Evolutionary conservation across 768 basidiomycete genomes (phyloP), one percentile per base, ranked within the genome.

Genomic region (Kwoniella sp.): DNA sequence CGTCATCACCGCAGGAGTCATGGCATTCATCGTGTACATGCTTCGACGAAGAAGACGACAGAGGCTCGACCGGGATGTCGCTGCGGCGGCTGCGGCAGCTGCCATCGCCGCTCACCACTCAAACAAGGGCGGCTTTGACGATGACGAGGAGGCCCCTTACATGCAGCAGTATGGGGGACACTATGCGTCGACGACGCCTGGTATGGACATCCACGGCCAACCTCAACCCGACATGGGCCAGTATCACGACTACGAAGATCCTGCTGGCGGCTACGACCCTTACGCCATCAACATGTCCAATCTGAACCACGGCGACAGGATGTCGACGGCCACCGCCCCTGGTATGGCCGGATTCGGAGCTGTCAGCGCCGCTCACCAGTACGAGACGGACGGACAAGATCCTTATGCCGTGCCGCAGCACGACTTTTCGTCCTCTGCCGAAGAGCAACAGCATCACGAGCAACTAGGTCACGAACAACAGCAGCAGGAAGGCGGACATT

Each of bases 1-100:
- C 19, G 84, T 88, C 3, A 75, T 79, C 5, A 78, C 80, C 1
- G 78, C 77, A 0, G 56, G 83, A 20, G 59, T 78, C 7, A 70
- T 79, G 8, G 79, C 78, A 8, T 57, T 79, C n/a, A 60, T 79
- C 17, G 78, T 79, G 65, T 70, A 76, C 56, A 70, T 76, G 60
- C 49, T 74, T 15, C 46, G 72, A 20, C 51, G 74, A 9, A 59
- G 71, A 40, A 59, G 73, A 25, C 56, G 71, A 22, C 70, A 75
- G 26, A 55, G 65, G 33, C 53, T 77, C 19, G 76, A 76, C 59
- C 40, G 72, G 23, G 72, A 73, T 42, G 72, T 73, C 3, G 70
- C 70, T 25, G 67, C 69, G 23, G 71, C 69, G 8, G 72, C 72
- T 26, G 68, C 67, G 15, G 69, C 71, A 7, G 71, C 71, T 14